Conservation (phyloP, 306 rosid species). For the Vachellia collinsii region DNA sequence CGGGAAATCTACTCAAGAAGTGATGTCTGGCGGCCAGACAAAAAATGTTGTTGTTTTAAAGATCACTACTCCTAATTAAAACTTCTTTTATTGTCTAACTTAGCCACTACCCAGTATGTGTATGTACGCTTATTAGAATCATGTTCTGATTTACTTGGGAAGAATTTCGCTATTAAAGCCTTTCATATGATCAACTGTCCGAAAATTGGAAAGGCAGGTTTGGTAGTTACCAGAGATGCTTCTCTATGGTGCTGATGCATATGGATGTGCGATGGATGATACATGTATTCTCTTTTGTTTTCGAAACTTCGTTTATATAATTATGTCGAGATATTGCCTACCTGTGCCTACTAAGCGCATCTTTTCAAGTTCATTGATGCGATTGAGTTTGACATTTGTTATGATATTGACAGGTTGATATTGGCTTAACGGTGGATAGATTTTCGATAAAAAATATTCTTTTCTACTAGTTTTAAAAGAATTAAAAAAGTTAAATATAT, state of each 20-base stretch:
- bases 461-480: too few relatives aligned
- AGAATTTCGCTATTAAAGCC: conserved; percentile 13
- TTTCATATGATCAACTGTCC: background rate
- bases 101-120: conserved; percentile 1
- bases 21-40: conserved; percentile 32
- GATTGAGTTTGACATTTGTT: background rate
- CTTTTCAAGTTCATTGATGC: conserved; percentile 37
- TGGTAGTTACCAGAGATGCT: background rate
- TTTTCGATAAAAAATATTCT: background rate
- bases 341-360: too few relatives aligned
- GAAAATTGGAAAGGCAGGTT: conserved; percentile 24
- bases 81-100: background rate
- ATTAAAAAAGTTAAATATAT: too few relatives aligned
- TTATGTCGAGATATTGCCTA: background rate
- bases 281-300: background rate
- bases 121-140: conserved; percentile 2
- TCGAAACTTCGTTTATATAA: background rate
- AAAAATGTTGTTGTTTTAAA: conserved; percentile 43
- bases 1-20: conserved; percentile 49
- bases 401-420: background rate
- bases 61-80: background rate
- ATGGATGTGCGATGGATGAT: background rate
- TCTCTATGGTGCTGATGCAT: conserved; percentile 29
- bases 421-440: background rate
- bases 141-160: background rate